Percentiles rank a stretch among this genome's conserved stretches.
phyloP scores from a whole-genome alignment of 2,329 filamentous ascomycete genomes.

The Apiospora kogelbergensis region DNA sequence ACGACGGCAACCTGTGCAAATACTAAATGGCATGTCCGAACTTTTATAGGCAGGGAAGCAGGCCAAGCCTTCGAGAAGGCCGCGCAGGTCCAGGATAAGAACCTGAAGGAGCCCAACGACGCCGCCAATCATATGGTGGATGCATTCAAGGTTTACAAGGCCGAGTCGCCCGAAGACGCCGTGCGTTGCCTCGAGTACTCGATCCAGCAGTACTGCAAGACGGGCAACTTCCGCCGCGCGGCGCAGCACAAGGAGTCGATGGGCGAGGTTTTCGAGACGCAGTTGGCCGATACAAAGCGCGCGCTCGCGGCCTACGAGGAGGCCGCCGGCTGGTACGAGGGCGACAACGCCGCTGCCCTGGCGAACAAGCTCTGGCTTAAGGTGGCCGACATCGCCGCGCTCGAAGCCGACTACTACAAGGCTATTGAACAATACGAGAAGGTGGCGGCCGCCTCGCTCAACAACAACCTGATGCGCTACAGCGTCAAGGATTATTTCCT shows the following conservation, averaged over 20 bases:
- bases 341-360: slow-evolving; percentile 79
- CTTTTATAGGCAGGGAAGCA: slow-evolving; percentile 75
- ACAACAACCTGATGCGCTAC: slow-evolving; percentile 92
- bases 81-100: slow-evolving; percentile 74
- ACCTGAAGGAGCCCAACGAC: slow-evolving; percentile 89
- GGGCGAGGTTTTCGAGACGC: slow-evolving; percentile 81
- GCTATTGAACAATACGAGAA: slow-evolving; percentile 81
- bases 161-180: slow-evolving; percentile 79
- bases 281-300: slow-evolving; percentile 73
- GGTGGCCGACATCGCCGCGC: slow-evolving; percentile 81
- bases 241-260: slow-evolving; percentile 89
- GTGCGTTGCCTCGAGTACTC: slow-evolving; percentile 76
- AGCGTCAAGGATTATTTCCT: slow-evolving; percentile 94
- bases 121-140: slow-evolving; percentile 85
- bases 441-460: slow-evolving; percentile 74
- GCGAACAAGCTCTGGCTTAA: slow-evolving; percentile 95
- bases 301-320: slow-evolving; percentile 83
- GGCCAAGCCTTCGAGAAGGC: slow-evolving; percentile 85
- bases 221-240: slow-evolving; percentile 88
- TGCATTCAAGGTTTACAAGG: slow-evolving; percentile 93
- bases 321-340: slow-evolving; percentile 86
- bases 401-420: slow-evolving; percentile 82
- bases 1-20: not conserved
- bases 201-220: slow-evolving; percentile 82
- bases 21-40: not conserved